Conservation (phyloP, 345 rosid genomes). For the Ceriops tagal region DNA sequence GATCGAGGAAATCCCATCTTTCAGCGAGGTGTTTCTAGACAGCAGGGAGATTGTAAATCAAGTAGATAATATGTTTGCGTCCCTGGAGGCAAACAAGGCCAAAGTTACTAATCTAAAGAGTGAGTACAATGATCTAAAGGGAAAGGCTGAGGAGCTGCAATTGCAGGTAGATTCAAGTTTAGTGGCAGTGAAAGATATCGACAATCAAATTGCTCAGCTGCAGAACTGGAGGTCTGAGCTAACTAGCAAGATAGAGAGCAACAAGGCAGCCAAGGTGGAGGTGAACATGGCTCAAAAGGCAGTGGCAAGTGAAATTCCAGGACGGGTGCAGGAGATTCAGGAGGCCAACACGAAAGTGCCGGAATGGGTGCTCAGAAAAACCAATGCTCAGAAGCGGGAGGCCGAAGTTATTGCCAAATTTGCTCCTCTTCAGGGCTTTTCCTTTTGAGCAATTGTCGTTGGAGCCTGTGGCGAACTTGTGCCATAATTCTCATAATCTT, state of each 20-base stretch:
- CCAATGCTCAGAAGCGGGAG: constrained; percentile 46
- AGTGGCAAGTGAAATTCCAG: constrained; percentile 50
- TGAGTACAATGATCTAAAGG: constrained; percentile 58
- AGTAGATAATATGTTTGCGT: constrained; percentile 40
- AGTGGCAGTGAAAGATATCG: constrained; percentile 44
- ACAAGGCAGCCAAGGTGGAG: constrained; percentile 41
- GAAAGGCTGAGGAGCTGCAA: constrained; percentile 43
- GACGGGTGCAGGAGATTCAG: constrained; percentile 53
- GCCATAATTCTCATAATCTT: too few relatives aligned
- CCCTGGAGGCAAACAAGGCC: constrained; percentile 49
- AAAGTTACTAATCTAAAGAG: constrained; percentile 52
- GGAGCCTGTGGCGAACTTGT: too few relatives aligned
- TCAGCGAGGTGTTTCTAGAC: constrained; percentile 51
- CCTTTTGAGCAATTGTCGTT: constrained; percentile 15
- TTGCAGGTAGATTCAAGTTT: constrained; percentile 41
- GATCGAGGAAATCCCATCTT: constrained; percentile 60
- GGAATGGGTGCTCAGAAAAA: constrained; percentile 51
- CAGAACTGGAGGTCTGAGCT: constrained; percentile 43
- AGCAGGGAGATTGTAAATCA: constrained; percentile 39
- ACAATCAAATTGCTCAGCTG: constrained; percentile 52
- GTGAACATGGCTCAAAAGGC: constrained; percentile 39
- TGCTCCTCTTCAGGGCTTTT: constrained; percentile 48
- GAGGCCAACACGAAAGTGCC: constrained; percentile 44
- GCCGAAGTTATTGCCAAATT: constrained; percentile 55
- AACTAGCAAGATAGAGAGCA: constrained; percentile 24